Conservation (phyloP, 2,329 filamentous ascomycete species). For the Hypomyces perniciosus region DNA sequence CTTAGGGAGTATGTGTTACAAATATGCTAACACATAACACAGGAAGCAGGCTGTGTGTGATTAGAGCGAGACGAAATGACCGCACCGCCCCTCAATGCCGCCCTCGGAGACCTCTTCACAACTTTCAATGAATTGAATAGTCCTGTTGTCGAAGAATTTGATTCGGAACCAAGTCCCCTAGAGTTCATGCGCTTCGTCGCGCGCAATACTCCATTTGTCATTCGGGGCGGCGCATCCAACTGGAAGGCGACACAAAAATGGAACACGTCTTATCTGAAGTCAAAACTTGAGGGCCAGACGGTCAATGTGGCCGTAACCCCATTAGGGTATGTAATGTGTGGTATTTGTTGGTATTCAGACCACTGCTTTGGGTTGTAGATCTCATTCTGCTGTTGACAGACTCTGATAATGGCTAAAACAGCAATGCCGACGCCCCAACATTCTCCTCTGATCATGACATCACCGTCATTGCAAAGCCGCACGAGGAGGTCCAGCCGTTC, state of each 20-base stretch:
- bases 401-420: slow-evolving; percentile 12
- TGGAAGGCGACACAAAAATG: slow-evolving; percentile 62
- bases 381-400: not conserved
- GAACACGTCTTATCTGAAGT: slow-evolving; percentile 54
- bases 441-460: slow-evolving; percentile 21
- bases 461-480: slow-evolving; percentile 62
- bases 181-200: slow-evolving; percentile 76
- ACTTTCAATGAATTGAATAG: slow-evolving; percentile 71
- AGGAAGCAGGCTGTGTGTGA: too few relatives aligned
- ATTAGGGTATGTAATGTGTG: slow-evolving; percentile 45
- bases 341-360: not conserved
- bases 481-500: slow-evolving; percentile 61
- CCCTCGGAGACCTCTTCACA: slow-evolving; percentile 48
- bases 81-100: slow-evolving; percentile 10
- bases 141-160: slow-evolving; percentile 52
- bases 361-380: not conserved
- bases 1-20: too few relatives aligned
- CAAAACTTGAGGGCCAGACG: slow-evolving; percentile 45
- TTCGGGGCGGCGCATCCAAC: slow-evolving; percentile 53
- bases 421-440: slow-evolving; percentile 34
- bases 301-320: slow-evolving; percentile 79
- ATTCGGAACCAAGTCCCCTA: slow-evolving; percentile 62
- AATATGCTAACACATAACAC: too few relatives aligned
- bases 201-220: slow-evolving; percentile 67
- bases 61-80: not conserved